Conservation (phyloP, 345 rosid species). For the Populus tremula region DNA sequence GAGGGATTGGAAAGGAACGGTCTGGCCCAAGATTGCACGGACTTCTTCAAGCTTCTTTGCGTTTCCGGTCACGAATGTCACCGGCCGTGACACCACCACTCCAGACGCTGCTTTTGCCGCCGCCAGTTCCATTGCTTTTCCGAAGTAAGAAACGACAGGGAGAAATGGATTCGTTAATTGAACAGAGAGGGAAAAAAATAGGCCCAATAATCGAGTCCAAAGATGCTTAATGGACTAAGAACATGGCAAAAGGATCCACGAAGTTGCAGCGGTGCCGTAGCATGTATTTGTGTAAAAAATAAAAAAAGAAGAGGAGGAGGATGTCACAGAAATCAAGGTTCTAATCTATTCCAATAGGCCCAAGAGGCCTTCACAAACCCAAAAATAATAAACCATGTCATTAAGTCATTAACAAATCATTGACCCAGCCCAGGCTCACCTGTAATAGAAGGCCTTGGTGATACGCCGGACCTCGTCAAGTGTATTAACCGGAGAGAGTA, state of each 20-base stretch:
- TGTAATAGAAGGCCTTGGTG: too few species aligned
- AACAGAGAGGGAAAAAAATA: too few species aligned
- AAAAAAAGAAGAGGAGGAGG: too few species aligned
- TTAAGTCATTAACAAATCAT: too few species aligned
- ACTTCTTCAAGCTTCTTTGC: constrained; percentile 97
- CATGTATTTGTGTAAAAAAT: too few species aligned
- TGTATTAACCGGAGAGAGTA: too few species aligned
- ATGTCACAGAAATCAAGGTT: too few species aligned
- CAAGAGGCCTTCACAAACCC: neutral
- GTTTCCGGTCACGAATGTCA: constrained; percentile 92
- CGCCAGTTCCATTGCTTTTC: constrained; percentile 29
- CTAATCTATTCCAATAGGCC: neutral
- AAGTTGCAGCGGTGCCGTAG: too few species aligned
- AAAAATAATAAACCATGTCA: too few species aligned
- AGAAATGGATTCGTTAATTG: neutral
- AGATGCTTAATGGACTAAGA: neutral
- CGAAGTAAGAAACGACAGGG: neutral
- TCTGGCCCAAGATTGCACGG: constrained; percentile 70
- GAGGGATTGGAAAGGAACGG: constrained; percentile 79
- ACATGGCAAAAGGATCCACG: too few species aligned
- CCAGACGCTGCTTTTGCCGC: constrained; percentile 42
- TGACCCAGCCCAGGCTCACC: too few species aligned
- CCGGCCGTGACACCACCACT: constrained; percentile 55
- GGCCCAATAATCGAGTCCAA: neutral
- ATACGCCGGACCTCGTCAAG: too few species aligned